Conservation (phyloP, 2,329 filamentous ascomycete genomes). For the Monilinia laxa region DNA sequence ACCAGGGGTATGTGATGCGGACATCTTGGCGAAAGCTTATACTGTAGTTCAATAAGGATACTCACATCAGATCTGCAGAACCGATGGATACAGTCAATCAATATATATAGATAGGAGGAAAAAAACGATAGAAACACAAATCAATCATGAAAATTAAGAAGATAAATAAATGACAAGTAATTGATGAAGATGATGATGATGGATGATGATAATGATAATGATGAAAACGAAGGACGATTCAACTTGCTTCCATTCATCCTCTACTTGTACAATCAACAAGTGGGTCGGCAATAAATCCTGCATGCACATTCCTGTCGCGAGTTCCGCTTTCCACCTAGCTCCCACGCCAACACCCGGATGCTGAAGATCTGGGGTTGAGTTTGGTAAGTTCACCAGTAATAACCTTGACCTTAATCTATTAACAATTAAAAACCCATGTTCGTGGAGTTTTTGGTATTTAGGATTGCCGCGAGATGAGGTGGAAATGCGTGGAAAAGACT, state of each 20-base stretch:
- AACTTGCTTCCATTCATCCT: background rate
- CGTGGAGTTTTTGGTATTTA: background rate
- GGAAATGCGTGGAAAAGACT: background rate
- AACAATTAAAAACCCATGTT: background rate
- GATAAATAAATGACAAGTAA: background rate
- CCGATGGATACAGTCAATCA: background rate
- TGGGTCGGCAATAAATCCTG: background rate
- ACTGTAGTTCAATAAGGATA: too few relatives aligned
- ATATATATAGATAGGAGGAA: background rate
- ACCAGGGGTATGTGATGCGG: background rate
- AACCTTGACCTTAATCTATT: too few relatives aligned
- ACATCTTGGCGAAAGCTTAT: background rate
- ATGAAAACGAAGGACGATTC: background rate
- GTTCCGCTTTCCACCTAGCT: background rate
- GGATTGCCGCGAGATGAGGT: too few relatives aligned
- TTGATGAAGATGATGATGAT: background rate
- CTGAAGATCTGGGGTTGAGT: background rate
- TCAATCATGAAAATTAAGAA: too few relatives aligned
- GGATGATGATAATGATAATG: background rate
- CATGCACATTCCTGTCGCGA: background rate
- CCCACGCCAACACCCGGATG: background rate
- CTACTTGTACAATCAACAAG: constrained; percentile 7
- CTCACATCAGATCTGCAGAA: background rate
- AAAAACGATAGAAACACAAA: background rate
- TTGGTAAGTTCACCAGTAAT: background rate